Evolutionary conservation across 1,284 basidiomycete genomes (phyloP).

Genomic region (Trichosporon sp.): DNA sequence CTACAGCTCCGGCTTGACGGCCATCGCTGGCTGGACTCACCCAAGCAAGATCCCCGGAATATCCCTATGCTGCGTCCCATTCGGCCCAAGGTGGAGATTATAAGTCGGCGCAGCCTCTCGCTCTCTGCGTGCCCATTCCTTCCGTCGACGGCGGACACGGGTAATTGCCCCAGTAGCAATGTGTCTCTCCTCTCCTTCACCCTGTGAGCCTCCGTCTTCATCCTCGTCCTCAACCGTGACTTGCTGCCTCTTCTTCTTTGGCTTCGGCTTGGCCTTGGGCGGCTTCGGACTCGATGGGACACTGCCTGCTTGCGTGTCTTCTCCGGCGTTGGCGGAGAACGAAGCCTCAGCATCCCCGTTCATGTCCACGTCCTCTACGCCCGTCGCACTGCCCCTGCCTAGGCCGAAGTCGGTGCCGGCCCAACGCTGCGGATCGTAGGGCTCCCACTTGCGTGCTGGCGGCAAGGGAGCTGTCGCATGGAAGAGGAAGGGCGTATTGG

Average conservation of each 20-base stretch:
- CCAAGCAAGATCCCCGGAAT: slow-evolving; percentile 62
- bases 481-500: slow-evolving; percentile 33
- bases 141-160: slow-evolving; percentile 61
- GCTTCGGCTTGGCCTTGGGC: slow-evolving; percentile 3
- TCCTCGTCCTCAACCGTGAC: slow-evolving; percentile 13
- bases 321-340: no score
- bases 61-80: slow-evolving; percentile 42
- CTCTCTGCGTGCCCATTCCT: slow-evolving; percentile 48
- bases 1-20: no score
- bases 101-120: slow-evolving; percentile 39
- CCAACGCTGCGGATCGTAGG: slow-evolving; percentile 38
- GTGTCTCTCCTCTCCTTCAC: slow-evolving; percentile 18
- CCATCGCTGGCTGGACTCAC: no score
- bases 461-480: slow-evolving; percentile 20
- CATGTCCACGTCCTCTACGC: slow-evolving; percentile 34
- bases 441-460: slow-evolving; percentile 16
- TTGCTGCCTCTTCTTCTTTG: slow-evolving; percentile 1
- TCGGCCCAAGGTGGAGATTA: slow-evolving; percentile 38
- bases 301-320: no score
- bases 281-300: no score
- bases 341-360: neutral
- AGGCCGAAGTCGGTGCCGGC: slow-evolving; percentile 28
- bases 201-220: no score
- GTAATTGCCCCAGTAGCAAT: slow-evolving; percentile 62
- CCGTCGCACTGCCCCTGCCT: slow-evolving; percentile 11